Percentiles rank a stretch among this genome's conserved stretches.
Evolutionary conservation across 148 eudicot genomes (phyloP).

Genomic region (Arbutus unedo): DNA sequence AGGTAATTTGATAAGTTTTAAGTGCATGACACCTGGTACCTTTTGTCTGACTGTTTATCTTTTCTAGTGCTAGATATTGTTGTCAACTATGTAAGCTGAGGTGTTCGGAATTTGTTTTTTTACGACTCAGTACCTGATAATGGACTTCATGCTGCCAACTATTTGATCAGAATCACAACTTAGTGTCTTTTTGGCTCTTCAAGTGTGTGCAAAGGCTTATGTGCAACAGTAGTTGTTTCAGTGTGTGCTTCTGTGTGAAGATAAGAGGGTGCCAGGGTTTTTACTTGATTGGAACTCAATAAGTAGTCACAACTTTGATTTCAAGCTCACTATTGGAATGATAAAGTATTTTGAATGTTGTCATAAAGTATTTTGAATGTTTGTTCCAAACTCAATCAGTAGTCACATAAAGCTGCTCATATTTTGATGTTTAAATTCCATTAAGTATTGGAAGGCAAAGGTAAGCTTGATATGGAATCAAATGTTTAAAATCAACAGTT

Average conservation of each 20-base stretch:
- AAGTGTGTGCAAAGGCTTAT: not conserved
- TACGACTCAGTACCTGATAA: not conserved
- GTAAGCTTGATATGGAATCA: not conserved
- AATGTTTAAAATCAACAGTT: not conserved
- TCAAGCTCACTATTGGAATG: not conserved
- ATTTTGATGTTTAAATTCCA: not conserved
- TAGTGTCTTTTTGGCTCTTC: not conserved
- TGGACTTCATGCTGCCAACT: not conserved
- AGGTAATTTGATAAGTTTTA: constrained; percentile 43
- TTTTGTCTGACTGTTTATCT: not conserved
- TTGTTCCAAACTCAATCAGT: not conserved
- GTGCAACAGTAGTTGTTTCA: not conserved
- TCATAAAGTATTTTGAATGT: too few species aligned
- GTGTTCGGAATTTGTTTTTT: not conserved
- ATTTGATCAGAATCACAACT: not conserved
- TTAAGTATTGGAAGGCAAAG: not conserved
- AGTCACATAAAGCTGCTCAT: not conserved
- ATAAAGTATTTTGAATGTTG: too few species aligned
- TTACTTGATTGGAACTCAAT: not conserved
- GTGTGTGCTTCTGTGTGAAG: not conserved
- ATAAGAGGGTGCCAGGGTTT: not conserved
- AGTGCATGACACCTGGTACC: not conserved
- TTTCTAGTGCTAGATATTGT: not conserved
- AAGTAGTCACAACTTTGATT: not conserved
- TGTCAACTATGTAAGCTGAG: not conserved